phyloP scores from a whole-genome alignment of 768 basidiomycete species.

The Suillus subaureus region DNA sequence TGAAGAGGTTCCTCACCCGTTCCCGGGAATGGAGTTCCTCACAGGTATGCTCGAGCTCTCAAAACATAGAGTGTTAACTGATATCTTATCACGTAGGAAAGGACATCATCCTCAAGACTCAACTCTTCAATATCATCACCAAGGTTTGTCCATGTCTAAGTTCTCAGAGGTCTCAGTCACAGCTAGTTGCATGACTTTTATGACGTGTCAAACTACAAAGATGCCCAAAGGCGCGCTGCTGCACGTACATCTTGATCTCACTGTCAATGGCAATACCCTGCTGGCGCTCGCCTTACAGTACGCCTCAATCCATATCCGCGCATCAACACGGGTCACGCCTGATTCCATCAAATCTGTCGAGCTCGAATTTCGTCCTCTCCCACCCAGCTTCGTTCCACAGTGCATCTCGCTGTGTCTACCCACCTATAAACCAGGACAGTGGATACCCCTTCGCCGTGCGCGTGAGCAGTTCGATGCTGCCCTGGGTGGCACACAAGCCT shows the following conservation, averaged over 20 bases:
- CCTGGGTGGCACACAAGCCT: constrained; percentile 64
- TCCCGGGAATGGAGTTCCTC: constrained; percentile 80
- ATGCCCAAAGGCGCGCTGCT: constrained; percentile 83
- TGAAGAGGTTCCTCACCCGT: constrained; percentile 58
- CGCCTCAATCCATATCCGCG: constrained; percentile 61
- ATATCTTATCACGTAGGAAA: constrained; percentile 40
- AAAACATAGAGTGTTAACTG: constrained; percentile 1
- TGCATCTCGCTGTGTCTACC: constrained; percentile 35
- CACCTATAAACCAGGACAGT: constrained; percentile 46
- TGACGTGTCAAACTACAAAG: constrained; percentile 31
- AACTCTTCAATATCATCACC: constrained; percentile 60
- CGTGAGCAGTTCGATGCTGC: constrained; percentile 50
- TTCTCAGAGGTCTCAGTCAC: not conserved
- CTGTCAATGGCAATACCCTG: constrained; percentile 56
- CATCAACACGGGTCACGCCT: constrained; percentile 40
- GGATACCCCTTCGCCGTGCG: constrained; percentile 59
- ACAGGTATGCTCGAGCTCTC: constrained; percentile 47
- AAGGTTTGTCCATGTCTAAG: constrained; percentile 42
- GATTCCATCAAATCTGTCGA: constrained; percentile 43
- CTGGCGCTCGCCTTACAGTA: constrained; percentile 57
- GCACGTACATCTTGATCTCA: constrained; percentile 77
- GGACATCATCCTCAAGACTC: constrained; percentile 59
- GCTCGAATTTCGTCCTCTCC: constrained; percentile 58
- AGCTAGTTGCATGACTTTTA: not conserved
- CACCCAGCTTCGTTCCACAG: constrained; percentile 25